These are phyloP conservation scores for Gamarada debralockiae DNA, from an alignment of 495 filamentous ascomycete species.

Conservation along the genomic window DNA sequence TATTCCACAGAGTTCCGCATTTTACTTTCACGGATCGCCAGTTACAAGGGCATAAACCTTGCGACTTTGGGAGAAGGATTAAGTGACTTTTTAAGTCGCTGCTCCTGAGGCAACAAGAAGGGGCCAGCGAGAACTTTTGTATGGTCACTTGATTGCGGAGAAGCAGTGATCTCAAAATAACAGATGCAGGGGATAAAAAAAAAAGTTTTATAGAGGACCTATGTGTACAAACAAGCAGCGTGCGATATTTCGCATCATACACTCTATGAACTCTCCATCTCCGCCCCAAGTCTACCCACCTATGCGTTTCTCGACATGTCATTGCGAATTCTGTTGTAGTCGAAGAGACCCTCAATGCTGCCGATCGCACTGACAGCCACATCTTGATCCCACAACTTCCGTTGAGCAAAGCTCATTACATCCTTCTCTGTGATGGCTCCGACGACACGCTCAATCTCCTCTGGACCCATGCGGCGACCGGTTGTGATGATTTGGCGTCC, in stretches of 20 bases:
- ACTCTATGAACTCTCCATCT: conserved; percentile 17
- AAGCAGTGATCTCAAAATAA: too few relatives aligned
- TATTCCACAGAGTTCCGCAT: too few relatives aligned
- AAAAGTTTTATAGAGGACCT: conserved; percentile 18
- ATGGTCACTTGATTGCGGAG: too few relatives aligned
- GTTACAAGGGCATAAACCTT: too few relatives aligned
- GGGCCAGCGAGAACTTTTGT: too few relatives aligned
- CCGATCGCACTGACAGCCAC: conserved; percentile 90
- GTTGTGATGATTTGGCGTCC: conserved; percentile 98
- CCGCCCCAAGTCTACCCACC: conserved; percentile 1
- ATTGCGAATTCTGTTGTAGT: conserved; percentile 83
- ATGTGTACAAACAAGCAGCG: conserved; percentile 27
- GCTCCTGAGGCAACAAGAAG: too few relatives aligned
- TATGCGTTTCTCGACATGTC: conserved; percentile 82
- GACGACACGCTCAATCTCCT: conserved; percentile 91
- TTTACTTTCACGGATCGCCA: too few relatives aligned
- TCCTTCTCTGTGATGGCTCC: conserved; percentile 91
- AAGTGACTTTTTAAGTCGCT: too few relatives aligned
- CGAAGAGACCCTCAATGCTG: conserved; percentile 78
- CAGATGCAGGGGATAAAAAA: too few relatives aligned
- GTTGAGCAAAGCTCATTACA: conserved; percentile 88
- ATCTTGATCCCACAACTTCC: conserved; percentile 95
- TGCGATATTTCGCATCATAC: conserved; percentile 25
- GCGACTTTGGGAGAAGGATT: too few relatives aligned
- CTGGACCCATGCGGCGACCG: conserved; percentile 81